Percentiles rank a stretch among this genome's conserved stretches.
Evolutionary conservation across 2,329 filamentous ascomycete genomes (phyloP).

Genomic region (Coleophoma cylindrospora): DNA sequence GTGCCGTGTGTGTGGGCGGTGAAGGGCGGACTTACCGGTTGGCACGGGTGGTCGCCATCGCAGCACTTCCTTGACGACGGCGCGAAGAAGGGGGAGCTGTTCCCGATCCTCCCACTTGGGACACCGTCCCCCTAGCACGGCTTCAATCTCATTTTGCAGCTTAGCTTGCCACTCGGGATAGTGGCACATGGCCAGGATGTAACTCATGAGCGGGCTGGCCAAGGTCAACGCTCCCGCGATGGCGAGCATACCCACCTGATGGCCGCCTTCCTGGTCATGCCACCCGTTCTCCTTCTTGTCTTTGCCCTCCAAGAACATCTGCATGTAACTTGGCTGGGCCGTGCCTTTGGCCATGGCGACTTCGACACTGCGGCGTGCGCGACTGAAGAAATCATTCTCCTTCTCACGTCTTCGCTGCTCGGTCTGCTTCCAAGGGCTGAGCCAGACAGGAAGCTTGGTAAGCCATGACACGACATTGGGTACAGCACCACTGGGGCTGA

Average conservation of each 20-base stretch:
- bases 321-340: constrained; percentile 35
- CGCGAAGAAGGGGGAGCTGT: constrained; percentile 24
- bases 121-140: constrained; percentile 3
- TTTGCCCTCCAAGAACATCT: constrained; percentile 36
- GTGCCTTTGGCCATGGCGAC: constrained; percentile 25
- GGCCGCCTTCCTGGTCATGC: constrained; percentile 33
- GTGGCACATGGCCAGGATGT: constrained; percentile 7
- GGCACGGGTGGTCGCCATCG: constrained; percentile 46
- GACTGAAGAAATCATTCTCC: constrained; percentile 32
- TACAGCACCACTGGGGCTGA: constrained; percentile 38
- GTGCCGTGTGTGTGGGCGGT: neutral
- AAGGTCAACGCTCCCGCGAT: constrained; percentile 31
- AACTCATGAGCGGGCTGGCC: constrained; percentile 8
- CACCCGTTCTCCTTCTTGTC: constrained; percentile 23
- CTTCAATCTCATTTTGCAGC: constrained; percentile 7
- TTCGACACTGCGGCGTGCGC: constrained; percentile 32
- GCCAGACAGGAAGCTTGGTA: constrained; percentile 31
- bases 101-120: constrained; percentile 22
- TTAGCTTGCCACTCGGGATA: constrained; percentile 5
- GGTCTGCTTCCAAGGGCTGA: constrained; percentile 41
- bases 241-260: constrained; percentile 42
- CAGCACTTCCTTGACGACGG: constrained; percentile 22
- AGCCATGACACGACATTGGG: constrained; percentile 41
- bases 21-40: constrained; percentile 32
- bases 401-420: constrained; percentile 34